Evolutionary conservation across 2,329 filamentous ascomycete species (phyloP).

Genomic region (Pseudocercospora crystallina): DNA sequence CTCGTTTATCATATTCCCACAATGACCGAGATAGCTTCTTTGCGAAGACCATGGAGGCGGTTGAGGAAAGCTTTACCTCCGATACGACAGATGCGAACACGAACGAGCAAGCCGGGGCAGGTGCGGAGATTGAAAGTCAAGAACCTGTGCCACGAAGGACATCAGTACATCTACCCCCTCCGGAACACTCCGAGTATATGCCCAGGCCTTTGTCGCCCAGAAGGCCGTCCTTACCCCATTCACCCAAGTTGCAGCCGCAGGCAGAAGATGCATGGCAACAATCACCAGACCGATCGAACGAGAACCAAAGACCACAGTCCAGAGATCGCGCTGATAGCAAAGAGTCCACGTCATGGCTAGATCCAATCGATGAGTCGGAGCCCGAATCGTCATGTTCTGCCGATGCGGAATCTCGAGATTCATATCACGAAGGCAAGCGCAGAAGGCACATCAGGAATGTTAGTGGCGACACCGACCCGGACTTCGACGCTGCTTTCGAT

Average conservation of each 20-base stretch:
- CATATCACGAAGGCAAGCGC: constrained; percentile 67
- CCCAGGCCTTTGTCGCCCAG: constrained; percentile 70
- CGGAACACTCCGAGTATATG: constrained; percentile 54
- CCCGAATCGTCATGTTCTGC: constrained; percentile 72
- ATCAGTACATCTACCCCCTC: constrained; percentile 31
- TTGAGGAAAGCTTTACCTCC: constrained; percentile 22
- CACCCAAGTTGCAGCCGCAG: constrained; percentile 38
- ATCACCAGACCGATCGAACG: constrained; percentile 11
- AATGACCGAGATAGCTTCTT: constrained; percentile 33
- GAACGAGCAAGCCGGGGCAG: constrained; percentile 6
- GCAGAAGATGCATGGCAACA: constrained; percentile 16
- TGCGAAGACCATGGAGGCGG: constrained; percentile 29
- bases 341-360: constrained; percentile 41
- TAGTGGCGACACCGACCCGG: constrained; percentile 76
- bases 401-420: constrained; percentile 65
- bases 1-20: constrained; percentile 24
- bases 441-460: constrained; percentile 67
- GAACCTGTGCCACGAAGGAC: constrained; percentile 1
- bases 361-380: constrained; percentile 68
- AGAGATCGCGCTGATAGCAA: constrained; percentile 22
- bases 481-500: constrained; percentile 91
- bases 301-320: background rate
- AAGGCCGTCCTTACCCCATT: constrained; percentile 47
- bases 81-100: constrained; percentile 9
- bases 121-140: background rate